These are phyloP conservation scores for Daldinia caldariorum DNA, from an alignment of 495 filamentous ascomycete species.

Conservation along the genomic window DNA sequence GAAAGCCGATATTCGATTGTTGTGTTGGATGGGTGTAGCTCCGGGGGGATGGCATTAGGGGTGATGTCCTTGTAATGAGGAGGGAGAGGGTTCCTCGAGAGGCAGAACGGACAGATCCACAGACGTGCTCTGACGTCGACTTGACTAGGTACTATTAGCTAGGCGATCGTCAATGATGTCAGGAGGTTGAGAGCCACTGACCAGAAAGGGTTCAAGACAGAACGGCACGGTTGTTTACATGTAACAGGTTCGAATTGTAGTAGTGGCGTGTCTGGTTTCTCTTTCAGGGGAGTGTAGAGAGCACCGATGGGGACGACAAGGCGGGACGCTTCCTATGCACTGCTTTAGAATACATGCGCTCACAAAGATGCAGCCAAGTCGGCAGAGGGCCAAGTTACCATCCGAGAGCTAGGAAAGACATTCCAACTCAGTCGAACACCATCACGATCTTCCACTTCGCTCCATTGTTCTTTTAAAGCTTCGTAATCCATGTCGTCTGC, in stretches of 20 bases:
- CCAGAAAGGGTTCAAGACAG: constrained; percentile 97
- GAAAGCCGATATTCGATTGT: constrained; percentile 98
- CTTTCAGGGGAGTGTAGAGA: constrained; percentile 95
- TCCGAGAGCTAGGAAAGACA: constrained; percentile 97
- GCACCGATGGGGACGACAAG: constrained; percentile 98
- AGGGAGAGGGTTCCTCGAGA: constrained; percentile 92
- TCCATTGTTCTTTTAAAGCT: constrained; percentile 93
- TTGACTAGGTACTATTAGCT: constrained; percentile 67
- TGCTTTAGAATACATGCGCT: constrained; percentile 35
- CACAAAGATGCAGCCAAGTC: constrained; percentile 30
- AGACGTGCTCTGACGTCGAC: constrained; percentile 93
- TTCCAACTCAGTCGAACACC: constrained; percentile 98
- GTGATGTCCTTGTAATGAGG: constrained; percentile 99
- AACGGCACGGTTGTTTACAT: constrained; percentile 95
- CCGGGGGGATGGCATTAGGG: constrained; percentile 90
- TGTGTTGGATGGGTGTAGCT: constrained; percentile 91
- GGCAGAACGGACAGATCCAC: constrained; percentile 99
- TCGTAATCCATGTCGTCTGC: constrained; percentile 63
- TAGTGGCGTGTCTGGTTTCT: constrained; percentile 87
- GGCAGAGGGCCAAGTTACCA: constrained; percentile 68
- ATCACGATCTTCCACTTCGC: constrained; percentile 95
- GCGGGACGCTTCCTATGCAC: constrained; percentile 85
- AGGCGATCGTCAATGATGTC: neutral
- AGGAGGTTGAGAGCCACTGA: constrained; percentile 53
- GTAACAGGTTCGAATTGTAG: constrained; percentile 97